Conservation (phyloP, 257 asterid species). For the Cynanchum wilfordii region DNA sequence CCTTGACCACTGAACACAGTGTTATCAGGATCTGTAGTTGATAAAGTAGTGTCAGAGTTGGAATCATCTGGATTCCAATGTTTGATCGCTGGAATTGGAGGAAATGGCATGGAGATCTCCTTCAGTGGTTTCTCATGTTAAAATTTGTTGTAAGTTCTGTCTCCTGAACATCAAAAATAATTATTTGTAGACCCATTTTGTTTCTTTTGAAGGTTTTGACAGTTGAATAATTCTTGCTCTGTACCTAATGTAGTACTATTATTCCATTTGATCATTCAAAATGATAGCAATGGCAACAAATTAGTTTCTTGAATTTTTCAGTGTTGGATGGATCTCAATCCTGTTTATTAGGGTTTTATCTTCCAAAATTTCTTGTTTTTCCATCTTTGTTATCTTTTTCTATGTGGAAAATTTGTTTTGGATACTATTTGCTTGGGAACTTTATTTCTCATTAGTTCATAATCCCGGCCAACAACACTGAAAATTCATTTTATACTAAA, state of each 20-base stretch:
- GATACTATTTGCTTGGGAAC: too few relatives aligned
- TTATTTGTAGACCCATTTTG: conserved; percentile 6
- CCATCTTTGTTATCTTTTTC: too few relatives aligned
- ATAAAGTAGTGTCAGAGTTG: conserved; percentile 62
- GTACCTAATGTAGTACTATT: not conserved
- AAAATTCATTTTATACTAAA: too few relatives aligned
- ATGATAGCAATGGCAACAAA: not conserved
- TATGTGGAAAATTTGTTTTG: too few relatives aligned
- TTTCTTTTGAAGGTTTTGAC: not conserved
- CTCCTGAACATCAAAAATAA: conserved; percentile 14
- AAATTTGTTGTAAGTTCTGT: conserved; percentile 26
- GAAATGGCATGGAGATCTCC: conserved; percentile 75
- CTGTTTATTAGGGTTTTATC: too few relatives aligned
- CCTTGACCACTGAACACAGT: conserved; percentile 59
- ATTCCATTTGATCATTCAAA: not conserved
- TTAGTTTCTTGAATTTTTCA: not conserved
- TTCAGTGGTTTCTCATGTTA: conserved; percentile 46
- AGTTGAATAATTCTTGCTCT: not conserved
- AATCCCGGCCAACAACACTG: too few relatives aligned
- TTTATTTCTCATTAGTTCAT: too few relatives aligned
- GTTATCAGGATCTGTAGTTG: conserved; percentile 73
- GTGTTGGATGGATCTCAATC: not conserved
- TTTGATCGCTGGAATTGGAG: conserved; percentile 85
- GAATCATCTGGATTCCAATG: conserved; percentile 81
- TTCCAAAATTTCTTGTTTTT: not conserved